Evolutionary conservation across 106 monocot genomes (phyloP).

Genomic region (Allium cepa): DNA sequence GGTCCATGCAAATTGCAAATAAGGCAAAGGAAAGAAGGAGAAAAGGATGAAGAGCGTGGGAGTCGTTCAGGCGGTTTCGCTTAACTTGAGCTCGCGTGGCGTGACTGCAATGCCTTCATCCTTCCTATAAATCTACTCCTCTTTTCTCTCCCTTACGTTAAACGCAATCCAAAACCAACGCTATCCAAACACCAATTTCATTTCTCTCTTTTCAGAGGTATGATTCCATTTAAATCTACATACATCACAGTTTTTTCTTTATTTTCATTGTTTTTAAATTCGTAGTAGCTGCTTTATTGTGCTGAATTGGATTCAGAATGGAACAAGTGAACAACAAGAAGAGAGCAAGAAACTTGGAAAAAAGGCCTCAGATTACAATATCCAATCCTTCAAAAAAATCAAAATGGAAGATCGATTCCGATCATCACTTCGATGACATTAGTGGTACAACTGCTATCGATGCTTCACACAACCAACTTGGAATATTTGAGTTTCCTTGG

Average conservation of each 20-base stretch:
- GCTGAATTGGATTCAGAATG: too few species aligned
- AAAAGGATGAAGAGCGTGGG: conserved; percentile 10
- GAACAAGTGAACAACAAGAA: too few species aligned
- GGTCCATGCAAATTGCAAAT: background rate
- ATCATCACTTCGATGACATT: background rate
- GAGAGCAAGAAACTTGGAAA: too few species aligned
- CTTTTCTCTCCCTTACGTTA: background rate
- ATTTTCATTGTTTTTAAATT: background rate
- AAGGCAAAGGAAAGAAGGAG: background rate
- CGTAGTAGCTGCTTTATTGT: background rate
- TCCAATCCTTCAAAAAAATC: background rate
- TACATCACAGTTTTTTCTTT: too few species aligned
- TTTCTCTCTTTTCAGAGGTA: too few species aligned
- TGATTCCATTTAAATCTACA: background rate
- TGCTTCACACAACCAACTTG: conserved; percentile 7
- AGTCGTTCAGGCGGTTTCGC: conserved; percentile 22
- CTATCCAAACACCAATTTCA: too few species aligned
- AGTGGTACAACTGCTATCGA: background rate
- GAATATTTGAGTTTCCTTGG: conserved; percentile 71
- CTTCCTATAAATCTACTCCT: background rate
- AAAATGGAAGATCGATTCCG: background rate
- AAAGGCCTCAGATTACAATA: too few species aligned
- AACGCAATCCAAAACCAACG: too few species aligned
- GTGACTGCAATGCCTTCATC: conserved; percentile 8
- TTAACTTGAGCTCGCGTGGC: conserved; percentile 10